Evolutionary conservation across 768 basidiomycete species (phyloP), one percentile per base, ranked within the genome.

Genomic region (Gloeophyllum trabeum): DNA sequence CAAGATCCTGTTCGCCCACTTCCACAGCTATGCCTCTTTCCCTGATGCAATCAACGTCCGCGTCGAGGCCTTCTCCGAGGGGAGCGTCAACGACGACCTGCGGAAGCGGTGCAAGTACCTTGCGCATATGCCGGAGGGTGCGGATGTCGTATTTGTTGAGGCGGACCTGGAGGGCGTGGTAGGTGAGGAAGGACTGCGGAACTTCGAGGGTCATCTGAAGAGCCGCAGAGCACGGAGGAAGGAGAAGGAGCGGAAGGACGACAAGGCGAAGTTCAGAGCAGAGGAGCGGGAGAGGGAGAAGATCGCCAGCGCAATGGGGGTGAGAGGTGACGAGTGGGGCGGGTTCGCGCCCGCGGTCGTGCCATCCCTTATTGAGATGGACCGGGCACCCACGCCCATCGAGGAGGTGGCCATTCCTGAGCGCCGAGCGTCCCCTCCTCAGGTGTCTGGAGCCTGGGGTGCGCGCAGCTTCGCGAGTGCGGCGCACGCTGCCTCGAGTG

Each of bases 81-180:
- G 85, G 35, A 76, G 83, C 1, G 82, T 99, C 49, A 88, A 94
- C 58, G 92, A 93, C 46, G 92, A 96, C 46, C 67, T 99, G 21
- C 80, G 93, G 38, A 87, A 90, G 61, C 81, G 93, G 24, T 97
- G 90, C 69, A 94, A 93, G 57, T 98, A 97, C 59, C 81, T 99
- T 47, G 78, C 79, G 3, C 93, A 98, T 60, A 70, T 97, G 51
- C 88, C 93, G 1, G 81, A 89, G 44, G 81, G 88, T 35, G 81
- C 89, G 26, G 93, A 98, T 53, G 89, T 97, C 35, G 82, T 91
- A 19, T 97, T 97, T 60, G 67, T 97, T 42, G 93, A 99, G 61
- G 78, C 89, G 5, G 83, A 94, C 55, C 64, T 98, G 14, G 68
- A 73, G 44, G 68, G 66, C 5, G 84, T 93, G 25, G 86, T 97